Evolutionary conservation across 108 stramenopile species (phyloP).

Genomic region (Tribonema minus): DNA sequence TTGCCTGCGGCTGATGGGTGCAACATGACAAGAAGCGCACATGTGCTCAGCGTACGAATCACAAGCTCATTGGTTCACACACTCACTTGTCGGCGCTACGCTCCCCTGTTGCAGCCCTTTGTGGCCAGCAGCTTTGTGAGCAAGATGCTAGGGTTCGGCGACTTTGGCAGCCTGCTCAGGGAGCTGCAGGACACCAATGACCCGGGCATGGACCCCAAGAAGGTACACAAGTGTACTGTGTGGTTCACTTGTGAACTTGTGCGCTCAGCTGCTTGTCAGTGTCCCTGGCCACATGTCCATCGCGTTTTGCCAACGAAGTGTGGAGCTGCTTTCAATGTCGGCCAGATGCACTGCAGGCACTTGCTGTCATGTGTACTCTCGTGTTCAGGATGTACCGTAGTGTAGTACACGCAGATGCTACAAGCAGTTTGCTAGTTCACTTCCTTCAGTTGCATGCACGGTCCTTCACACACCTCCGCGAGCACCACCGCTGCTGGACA

Average conservation of each 20-base stretch:
- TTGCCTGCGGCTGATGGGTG: background rate
- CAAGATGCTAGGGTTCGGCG: slow-evolving; percentile 79
- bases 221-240: slow-evolving; percentile 1
- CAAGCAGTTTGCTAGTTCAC: too few species aligned
- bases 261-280: background rate
- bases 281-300: background rate
- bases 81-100: background rate
- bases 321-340: background rate
- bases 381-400: background rate
- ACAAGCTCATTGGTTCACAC: background rate
- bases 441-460: too few species aligned
- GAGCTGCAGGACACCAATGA: slow-evolving; percentile 71
- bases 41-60: background rate
- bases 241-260: background rate
- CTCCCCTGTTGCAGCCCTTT: slow-evolving; percentile 67
- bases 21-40: background rate
- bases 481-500: too few species aligned
- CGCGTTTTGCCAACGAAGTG: background rate
- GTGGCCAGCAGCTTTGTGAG: slow-evolving; percentile 83
- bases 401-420: too few species aligned
- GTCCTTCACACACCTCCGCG: too few species aligned
- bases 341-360: background rate
- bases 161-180: slow-evolving; percentile 68
- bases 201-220: slow-evolving; percentile 9
- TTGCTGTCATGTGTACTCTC: background rate